A percentile compares a stretch with the other conserved stretches of the same genome.
phyloP scores from a whole-genome alignment of 805 yeast genomes.

The Wickerhamomyces tratensis region DNA sequence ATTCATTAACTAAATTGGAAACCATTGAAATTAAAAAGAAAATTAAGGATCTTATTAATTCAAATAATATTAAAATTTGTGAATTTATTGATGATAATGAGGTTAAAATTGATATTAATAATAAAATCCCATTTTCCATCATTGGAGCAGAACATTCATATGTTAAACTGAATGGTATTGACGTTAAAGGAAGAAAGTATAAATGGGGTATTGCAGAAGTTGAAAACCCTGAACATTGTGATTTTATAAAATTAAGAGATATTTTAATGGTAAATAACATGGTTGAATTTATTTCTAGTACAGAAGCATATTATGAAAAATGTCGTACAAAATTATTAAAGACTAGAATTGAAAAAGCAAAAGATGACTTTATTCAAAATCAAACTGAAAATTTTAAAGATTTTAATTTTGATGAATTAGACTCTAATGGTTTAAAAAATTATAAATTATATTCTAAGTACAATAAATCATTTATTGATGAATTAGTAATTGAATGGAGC shows the following conservation, averaged over 20 bases:
- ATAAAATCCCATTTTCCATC: constrained; percentile 57
- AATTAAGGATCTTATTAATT: constrained; percentile 39
- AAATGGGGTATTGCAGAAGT: constrained; percentile 84
- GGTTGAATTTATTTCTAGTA: constrained; percentile 69
- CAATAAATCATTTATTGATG: constrained; percentile 28
- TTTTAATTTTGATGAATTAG: constrained; percentile 18
- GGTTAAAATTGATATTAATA: constrained; percentile 20
- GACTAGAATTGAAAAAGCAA: constrained; percentile 27
- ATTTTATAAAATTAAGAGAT: constrained; percentile 55
- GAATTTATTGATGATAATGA: constrained; percentile 35
- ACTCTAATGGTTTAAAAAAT: constrained; percentile 24
- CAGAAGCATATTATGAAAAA: constrained; percentile 66
- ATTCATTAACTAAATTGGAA: constrained; percentile 55
- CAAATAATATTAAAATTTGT: constrained; percentile 50
- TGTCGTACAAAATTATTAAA: constrained; percentile 52
- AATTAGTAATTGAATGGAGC: constrained; percentile 29
- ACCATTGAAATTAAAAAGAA: constrained; percentile 40
- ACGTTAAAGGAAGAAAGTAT: constrained; percentile 68
- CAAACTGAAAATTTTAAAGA: constrained; percentile 1
- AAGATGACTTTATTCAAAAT: constrained; percentile 6
- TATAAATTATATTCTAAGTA: constrained; percentile 29
- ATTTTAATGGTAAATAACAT: constrained; percentile 60
- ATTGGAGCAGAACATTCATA: constrained; percentile 54
- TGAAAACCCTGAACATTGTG: constrained; percentile 71
- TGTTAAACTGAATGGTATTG: constrained; percentile 30